Conservation (phyloP, 805 yeast species). For the Cyberlindnera japonica region DNA sequence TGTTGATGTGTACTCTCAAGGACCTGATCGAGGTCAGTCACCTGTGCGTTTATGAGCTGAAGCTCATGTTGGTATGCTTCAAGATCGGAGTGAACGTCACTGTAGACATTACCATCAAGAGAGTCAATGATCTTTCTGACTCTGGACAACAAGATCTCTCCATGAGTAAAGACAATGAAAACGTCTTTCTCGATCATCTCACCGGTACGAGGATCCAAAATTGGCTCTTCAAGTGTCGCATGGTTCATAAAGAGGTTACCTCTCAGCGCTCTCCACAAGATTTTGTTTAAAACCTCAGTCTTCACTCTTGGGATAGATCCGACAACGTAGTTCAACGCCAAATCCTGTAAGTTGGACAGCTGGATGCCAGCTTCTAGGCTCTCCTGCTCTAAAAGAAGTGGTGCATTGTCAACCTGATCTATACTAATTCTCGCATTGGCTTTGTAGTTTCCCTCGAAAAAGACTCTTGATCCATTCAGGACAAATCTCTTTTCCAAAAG, state of each 20-base stretch:
- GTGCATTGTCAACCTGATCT: constrained; percentile 37
- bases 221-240: constrained; percentile 64
- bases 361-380: constrained; percentile 35
- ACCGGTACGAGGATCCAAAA: constrained; percentile 59
- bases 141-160: constrained; percentile 65
- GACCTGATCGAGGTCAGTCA: constrained; percentile 53
- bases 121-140: constrained; percentile 85
- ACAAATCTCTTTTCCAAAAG: constrained; percentile 72
- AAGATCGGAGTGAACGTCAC: constrained; percentile 45
- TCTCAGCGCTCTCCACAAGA: constrained; percentile 88
- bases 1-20: constrained; percentile 63
- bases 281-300: constrained; percentile 68
- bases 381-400: constrained; percentile 33
- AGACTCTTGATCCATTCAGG: constrained; percentile 43
- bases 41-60: constrained; percentile 18
- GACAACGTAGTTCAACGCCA: constrained; percentile 36
- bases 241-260: constrained; percentile 84
- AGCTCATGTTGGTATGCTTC: constrained; percentile 34
- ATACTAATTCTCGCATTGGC: constrained; percentile 32
- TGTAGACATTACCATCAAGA: constrained; percentile 70
- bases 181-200: constrained; percentile 67
- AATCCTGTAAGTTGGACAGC: constrained; percentile 24
- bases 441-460: constrained; percentile 39
- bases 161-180: constrained; percentile 90
- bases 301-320: constrained; percentile 80